Evolutionary conservation across 1,284 basidiomycete genomes (phyloP).

Genomic region (Puccinia hordei): DNA sequence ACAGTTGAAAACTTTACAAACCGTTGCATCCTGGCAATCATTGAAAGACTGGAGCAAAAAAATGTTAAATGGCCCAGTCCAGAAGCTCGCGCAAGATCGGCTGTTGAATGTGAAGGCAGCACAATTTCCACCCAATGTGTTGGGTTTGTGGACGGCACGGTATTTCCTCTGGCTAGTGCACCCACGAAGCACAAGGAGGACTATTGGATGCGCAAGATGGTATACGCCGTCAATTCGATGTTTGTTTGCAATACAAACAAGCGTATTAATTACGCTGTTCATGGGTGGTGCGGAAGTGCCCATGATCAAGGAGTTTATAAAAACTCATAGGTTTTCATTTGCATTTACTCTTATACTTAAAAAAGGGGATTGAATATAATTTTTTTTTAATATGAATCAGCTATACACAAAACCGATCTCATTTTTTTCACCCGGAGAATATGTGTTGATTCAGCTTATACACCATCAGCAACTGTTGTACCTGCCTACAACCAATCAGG

Average conservation of each 20-base stretch:
- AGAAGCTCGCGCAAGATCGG: background rate
- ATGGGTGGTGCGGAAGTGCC: conserved; percentile 39
- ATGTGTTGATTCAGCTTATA: conserved; percentile 22
- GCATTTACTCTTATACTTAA: background rate
- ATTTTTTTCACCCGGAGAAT: conserved; percentile 11
- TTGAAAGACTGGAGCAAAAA: background rate
- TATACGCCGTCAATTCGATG: background rate
- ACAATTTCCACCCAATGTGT: no score
- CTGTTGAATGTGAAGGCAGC: no score
- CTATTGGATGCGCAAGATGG: no score
- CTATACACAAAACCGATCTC: background rate
- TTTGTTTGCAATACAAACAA: conserved; percentile 14
- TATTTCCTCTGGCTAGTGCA: no score
- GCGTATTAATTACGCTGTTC: background rate
- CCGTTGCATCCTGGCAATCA: conserved; percentile 1
- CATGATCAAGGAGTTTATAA: conserved; percentile 12
- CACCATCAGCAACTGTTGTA: background rate
- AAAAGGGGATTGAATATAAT: background rate
- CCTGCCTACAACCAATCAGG: conserved; percentile 3
- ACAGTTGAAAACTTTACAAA: conserved; percentile 12
- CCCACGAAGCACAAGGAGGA: no score
- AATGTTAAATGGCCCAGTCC: background rate
- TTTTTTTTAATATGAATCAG: background rate
- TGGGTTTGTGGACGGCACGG: no score
- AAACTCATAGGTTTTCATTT: background rate